Evolutionary conservation across 768 basidiomycete genomes (phyloP).

Genomic region (Mycena latifolia): DNA sequence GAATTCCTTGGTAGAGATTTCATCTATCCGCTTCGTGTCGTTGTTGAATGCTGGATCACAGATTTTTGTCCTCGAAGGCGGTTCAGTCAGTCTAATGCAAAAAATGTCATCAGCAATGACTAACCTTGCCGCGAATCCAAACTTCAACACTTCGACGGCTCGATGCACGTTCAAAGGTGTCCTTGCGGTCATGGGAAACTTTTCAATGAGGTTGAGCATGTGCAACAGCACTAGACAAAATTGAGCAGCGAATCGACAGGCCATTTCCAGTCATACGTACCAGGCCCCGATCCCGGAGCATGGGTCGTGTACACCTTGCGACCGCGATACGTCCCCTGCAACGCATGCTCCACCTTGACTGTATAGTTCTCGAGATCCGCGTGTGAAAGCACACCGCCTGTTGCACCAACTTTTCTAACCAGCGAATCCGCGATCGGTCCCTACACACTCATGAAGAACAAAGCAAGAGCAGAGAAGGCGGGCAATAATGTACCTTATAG

Average conservation of each 20-base stretch:
- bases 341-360: constrained; percentile 76
- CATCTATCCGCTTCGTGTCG: constrained; percentile 64
- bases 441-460: constrained; percentile 46
- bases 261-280: constrained; percentile 44
- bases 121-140: constrained; percentile 65
- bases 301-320: constrained; percentile 87
- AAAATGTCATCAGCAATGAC: constrained; percentile 6
- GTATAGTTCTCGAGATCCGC: constrained; percentile 80
- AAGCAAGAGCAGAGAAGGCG: constrained; percentile 29
- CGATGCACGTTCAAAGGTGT: constrained; percentile 82
- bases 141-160: constrained; percentile 88
- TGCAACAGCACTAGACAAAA: constrained; percentile 74
- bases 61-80: constrained; percentile 77
- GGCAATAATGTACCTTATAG: constrained; percentile 69
- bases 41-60: constrained; percentile 83
- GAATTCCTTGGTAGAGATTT: constrained; percentile 79
- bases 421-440: constrained; percentile 88
- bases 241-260: constrained; percentile 6
- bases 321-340: constrained; percentile 82
- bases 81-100: background rate
- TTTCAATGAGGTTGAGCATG: constrained; percentile 92
- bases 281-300: constrained; percentile 88
- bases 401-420: constrained; percentile 73
- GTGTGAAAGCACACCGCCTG: constrained; percentile 85
- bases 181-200: constrained; percentile 67